Conservation (phyloP, 2,329 filamentous ascomycete species). For the Colletotrichum sp. region DNA sequence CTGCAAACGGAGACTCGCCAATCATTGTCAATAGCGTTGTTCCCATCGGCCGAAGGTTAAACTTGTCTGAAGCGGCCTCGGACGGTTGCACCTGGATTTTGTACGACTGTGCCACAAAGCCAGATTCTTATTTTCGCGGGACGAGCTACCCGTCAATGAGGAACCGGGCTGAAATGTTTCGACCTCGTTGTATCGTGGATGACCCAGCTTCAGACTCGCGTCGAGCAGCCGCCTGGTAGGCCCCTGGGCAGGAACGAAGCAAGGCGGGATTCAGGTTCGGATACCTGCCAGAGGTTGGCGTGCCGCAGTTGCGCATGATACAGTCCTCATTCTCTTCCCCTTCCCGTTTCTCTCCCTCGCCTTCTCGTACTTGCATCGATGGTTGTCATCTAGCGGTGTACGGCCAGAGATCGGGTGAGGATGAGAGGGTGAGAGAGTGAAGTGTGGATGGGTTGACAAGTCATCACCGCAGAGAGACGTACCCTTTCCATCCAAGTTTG, state of each 20-base stretch:
- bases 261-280: not conserved
- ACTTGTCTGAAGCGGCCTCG: constrained; percentile 19
- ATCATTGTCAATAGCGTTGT: constrained; percentile 21
- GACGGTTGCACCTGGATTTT: constrained; percentile 14
- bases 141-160: not conserved
- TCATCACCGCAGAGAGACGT: constrained; percentile 1
- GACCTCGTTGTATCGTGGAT: not conserved
- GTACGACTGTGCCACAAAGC: constrained; percentile 4
- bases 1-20: constrained; percentile 24
- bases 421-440: not conserved
- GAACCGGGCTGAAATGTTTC: not conserved
- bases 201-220: not conserved
- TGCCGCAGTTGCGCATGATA: not conserved
- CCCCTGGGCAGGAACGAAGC: not conserved
- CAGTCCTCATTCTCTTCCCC: not conserved
- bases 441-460: constrained; percentile 15
- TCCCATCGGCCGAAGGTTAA: constrained; percentile 14
- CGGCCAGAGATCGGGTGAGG: not conserved
- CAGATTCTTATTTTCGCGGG: constrained; percentile 6
- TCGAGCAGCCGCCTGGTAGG: not conserved
- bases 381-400: constrained; percentile 11
- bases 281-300: not conserved
- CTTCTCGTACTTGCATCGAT: not conserved
- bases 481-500: not conserved
- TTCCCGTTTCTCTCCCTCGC: not conserved